These are phyloP conservation scores for Debaryomycetaceae sp. DNA, from an alignment of 1,139 yeast species.

Conservation along the genomic window DNA sequence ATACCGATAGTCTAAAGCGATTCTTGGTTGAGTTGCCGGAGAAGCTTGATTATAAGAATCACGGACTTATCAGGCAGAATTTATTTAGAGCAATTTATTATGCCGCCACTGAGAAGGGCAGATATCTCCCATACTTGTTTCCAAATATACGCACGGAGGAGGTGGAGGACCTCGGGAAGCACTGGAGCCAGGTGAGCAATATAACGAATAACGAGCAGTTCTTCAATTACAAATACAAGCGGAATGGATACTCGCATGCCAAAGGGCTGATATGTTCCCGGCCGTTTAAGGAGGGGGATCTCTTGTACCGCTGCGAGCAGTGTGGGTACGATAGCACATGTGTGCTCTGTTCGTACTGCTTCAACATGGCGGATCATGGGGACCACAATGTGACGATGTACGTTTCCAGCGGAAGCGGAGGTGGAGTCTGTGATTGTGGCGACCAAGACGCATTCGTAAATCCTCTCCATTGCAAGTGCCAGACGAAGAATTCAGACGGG, in stretches of 20 bases:
- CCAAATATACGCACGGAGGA: conserved; percentile 21
- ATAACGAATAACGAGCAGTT: conserved; percentile 10
- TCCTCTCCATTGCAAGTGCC: conserved; percentile 50
- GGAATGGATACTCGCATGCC: conserved; percentile 21
- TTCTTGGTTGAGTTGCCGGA: conserved; percentile 29
- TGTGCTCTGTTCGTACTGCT: conserved; percentile 68
- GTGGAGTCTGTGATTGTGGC: conserved; percentile 89
- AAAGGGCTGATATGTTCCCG: conserved; percentile 56
- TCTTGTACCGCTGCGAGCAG: conserved; percentile 59
- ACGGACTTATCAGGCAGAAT: conserved; percentile 13
- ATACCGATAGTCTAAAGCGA: conserved; percentile 18
- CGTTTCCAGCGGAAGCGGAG: conserved; percentile 44
- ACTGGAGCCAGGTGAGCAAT: conserved; percentile 8
- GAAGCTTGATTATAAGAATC: conserved; percentile 13
- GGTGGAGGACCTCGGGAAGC: conserved; percentile 13
- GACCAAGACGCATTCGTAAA: conserved; percentile 76
- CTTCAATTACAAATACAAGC: conserved; percentile 7
- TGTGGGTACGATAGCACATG: conserved; percentile 77
- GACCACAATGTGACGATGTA: conserved; percentile 60
- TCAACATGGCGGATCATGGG: conserved; percentile 61
- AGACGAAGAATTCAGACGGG: conserved; percentile 9
- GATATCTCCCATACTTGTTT: conserved; percentile 21
- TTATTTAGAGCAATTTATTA: conserved; percentile 28
- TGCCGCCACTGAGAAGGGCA: conserved; percentile 30
- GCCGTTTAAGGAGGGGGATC: conserved; percentile 55